Evolutionary conservation across 163 green algal species (phyloP).

Genomic region (Chlorella variabilis): DNA sequence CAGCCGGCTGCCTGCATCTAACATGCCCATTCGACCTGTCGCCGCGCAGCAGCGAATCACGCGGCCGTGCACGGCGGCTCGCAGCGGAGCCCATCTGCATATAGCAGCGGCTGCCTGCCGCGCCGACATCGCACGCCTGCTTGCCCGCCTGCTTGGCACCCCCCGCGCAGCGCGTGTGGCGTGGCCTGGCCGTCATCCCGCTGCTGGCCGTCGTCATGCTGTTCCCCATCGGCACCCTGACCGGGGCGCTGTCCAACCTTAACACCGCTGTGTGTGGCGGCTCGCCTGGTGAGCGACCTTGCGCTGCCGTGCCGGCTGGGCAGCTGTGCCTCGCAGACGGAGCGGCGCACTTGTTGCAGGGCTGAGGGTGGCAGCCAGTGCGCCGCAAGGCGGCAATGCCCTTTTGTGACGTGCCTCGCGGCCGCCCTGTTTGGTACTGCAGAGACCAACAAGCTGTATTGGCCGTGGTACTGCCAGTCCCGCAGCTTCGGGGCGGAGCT

Average conservation of each 20-base stretch:
- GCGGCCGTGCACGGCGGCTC: too few species aligned
- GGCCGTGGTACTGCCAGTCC: slow-evolving; percentile 25
- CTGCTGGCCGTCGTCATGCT: neutral
- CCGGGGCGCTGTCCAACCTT: slow-evolving; percentile 33
- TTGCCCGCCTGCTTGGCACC: neutral
- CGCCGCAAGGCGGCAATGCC: too few species aligned
- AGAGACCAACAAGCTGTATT: slow-evolving; percentile 36
- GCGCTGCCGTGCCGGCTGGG: neutral
- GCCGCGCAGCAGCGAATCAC: too few species aligned
- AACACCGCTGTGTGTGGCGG: slow-evolving; percentile 22
- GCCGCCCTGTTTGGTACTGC: too few species aligned
- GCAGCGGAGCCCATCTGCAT: too few species aligned
- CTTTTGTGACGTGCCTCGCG: too few species aligned
- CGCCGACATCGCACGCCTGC: neutral
- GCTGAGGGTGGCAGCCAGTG: too few species aligned
- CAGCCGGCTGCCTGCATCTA: too few species aligned
- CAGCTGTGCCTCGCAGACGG: too few species aligned
- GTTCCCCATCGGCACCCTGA: slow-evolving; percentile 40
- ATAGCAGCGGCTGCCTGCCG: too few species aligned
- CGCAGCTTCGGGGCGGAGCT: neutral
- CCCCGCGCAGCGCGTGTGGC: neutral
- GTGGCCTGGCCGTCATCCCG: neutral
- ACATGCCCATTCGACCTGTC: too few species aligned
- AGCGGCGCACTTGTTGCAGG: neutral
- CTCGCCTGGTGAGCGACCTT: neutral